Evolutionary conservation across 2,329 filamentous ascomycete genomes (phyloP), one percentile per base, ranked within the genome.

Genomic region (Cadophora sp.): DNA sequence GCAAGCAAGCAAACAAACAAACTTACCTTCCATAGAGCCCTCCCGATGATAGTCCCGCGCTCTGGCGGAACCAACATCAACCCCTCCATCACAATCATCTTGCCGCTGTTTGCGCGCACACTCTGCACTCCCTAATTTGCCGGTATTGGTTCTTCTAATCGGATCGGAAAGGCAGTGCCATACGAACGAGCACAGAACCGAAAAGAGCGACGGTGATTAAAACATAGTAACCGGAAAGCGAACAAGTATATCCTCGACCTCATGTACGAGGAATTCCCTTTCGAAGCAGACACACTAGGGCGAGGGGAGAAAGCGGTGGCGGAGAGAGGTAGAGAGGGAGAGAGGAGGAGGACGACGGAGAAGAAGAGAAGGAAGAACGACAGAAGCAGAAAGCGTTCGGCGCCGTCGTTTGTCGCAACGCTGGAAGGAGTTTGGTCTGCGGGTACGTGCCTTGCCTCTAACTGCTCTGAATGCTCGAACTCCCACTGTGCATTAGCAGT

Each of bases 11-110:
- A 22, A 20, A 2, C 50, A n/a, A 20, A 59, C 50, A 48, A 5
- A 73, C 80, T 61, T 74, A 85, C 83, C 83, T 86, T 86, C 84
- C 84, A 86, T 43, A 82, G 66, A 20, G 83, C 81, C 64, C 82
- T 79, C 58, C 84, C 83, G 63, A 86, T 81, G 59, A 86, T 83
- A 53, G 81, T 81, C 45, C 82, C 81, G 73, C 83, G 79, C 71
- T 86, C 84, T 3, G 84, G 84, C 62, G 84, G 84, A 36, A 83
- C 78, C 64, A 81, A 76, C 73, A 86, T 77, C 71, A 79, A 76
- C 22, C 83, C 84, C 73, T 86, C 84, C 83, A 86, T 85, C n/a
- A 74, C 50, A 64, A 74, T 75, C 73, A 75, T 75, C n/a, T 64
- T 72, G 62, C 84, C 33, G 81, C 80, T 27, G 58, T 60, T 58